Evolutionary conservation across 352 stramenopile species (phyloP), one percentile per base, ranked within the genome.

Genomic region (Pythium periplocum): DNA sequence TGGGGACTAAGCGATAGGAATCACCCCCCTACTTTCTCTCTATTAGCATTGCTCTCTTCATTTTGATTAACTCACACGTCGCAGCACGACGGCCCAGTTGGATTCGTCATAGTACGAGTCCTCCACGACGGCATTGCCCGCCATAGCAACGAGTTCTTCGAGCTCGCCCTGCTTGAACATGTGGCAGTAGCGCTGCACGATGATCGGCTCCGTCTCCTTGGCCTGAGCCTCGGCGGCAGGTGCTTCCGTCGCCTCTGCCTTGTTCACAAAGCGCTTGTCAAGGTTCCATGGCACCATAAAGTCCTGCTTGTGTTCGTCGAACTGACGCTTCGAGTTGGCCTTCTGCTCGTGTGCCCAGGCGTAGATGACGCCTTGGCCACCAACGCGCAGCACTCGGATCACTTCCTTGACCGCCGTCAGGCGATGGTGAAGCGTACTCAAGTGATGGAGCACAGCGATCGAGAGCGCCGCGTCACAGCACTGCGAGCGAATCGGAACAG

Each of bases 201-300:
- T 75, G 30, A 88, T 57, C 2, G 60, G 66, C 39, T 8, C 43
- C 38, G 38, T 42, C 12, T 8, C 12, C 38, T 42, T 42, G 7
- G 38, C 38, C 38, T 1, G 7, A 12, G 38, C 38, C 38, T 42
- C 12, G 7, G 38, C 38, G 7, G 7, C 7, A 12, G 38, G 38
- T 12, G 7, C 12, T 42, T 8, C 7, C 38, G 7, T 42, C 31
- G 38, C n/a, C 42, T 53, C 41, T 2, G 42, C 33, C 54, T 56
- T 51, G 31, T 68, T 55, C 8, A 56, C 78, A 61, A 86, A 88
- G 36, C 81, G 81, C 65, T 85, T 84, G 64, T 95, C 82, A 2
- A 95, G 54, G 59, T 93, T 91, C 82, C 84, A 95, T 17, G 84
- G 84, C 45, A 95, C 82, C 79, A 95, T 92, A 48, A 90, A 95